phyloP scores from a whole-genome alignment of 305 asterid genomes.

The Plantago coronopus region DNA sequence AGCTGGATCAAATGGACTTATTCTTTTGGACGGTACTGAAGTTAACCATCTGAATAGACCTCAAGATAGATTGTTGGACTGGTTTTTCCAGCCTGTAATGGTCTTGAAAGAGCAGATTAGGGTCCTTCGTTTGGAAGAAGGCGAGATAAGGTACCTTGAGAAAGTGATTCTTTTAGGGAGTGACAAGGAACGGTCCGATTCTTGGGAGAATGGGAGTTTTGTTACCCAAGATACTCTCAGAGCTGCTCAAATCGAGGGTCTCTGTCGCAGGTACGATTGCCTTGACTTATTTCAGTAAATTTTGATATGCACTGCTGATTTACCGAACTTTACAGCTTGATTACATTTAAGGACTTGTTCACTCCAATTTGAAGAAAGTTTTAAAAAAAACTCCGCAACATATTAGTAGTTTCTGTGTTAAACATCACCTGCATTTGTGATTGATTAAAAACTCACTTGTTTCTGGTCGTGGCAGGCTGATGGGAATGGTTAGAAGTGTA shows the following conservation, averaged over 20 bases:
- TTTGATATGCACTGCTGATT: neutral
- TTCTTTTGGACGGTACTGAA: slow-evolving; percentile 66
- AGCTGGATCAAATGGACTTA: slow-evolving; percentile 58
- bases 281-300: neutral
- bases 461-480: slow-evolving; percentile 53
- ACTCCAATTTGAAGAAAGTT: neutral
- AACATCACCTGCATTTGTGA: too few relatives aligned
- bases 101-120: slow-evolving; percentile 84
- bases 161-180: slow-evolving; percentile 58
- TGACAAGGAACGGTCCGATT: slow-evolving; percentile 43
- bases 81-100: slow-evolving; percentile 87
- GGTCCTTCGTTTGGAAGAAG: slow-evolving; percentile 60
- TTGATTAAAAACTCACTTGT: neutral
- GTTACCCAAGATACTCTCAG: slow-evolving; percentile 59
- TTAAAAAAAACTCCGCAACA: neutral
- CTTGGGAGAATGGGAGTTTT: slow-evolving; percentile 74
- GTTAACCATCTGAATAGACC: slow-evolving; percentile 78
- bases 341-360: too few relatives aligned
- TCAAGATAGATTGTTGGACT: slow-evolving; percentile 74
- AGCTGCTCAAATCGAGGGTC: slow-evolving; percentile 84
- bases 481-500: slow-evolving; percentile 59
- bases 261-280: slow-evolving; percentile 64
- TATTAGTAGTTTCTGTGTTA: too few relatives aligned
- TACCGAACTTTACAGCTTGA: neutral
- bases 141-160: slow-evolving; percentile 64